Evolutionary conservation across 2,329 filamentous ascomycete genomes (phyloP).

Genomic region (Colletotrichum acutatum): DNA sequence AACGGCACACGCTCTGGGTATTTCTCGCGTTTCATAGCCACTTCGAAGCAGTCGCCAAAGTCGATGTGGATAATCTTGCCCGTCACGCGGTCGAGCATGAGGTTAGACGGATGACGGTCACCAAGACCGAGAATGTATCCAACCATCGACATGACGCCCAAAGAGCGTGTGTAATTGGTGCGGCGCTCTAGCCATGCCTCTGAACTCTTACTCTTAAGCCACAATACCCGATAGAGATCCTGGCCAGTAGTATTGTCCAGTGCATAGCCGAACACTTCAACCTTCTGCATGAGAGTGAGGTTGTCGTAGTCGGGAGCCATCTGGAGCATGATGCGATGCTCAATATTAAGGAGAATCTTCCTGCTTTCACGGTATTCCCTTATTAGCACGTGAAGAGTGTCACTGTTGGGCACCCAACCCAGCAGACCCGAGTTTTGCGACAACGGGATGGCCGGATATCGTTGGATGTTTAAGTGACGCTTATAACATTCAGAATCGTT

Average conservation of each 20-base stretch:
- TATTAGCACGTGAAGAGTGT: conserved; percentile 96
- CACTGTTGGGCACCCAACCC: conserved; percentile 97
- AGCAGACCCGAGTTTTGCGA: conserved; percentile 96
- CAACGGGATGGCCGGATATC: conserved; percentile 95
- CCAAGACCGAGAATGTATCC: conserved; percentile 97
- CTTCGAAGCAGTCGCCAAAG: conserved; percentile 99
- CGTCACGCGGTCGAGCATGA: conserved; percentile 96
- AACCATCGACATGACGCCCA: conserved; percentile 99
- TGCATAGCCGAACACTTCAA: conserved; percentile 98
- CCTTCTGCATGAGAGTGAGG: conserved; percentile 99
- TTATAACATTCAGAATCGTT: conserved; percentile 98
- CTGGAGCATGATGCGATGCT: conserved; percentile 99
- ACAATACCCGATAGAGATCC: conserved; percentile 96
- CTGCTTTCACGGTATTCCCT: conserved; percentile 96
- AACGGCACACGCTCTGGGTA: conserved; percentile 98
- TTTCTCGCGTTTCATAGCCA: conserved; percentile 99
- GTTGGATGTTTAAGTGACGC: conserved; percentile 94
- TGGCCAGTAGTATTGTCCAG: conserved; percentile 99
- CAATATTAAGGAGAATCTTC: conserved; percentile 98
- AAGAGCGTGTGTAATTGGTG: conserved; percentile 97
- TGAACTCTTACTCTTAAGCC: conserved; percentile 98
- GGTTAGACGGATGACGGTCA: conserved; percentile 95
- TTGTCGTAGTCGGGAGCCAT: conserved; percentile 99
- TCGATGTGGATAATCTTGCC: conserved; percentile 99
- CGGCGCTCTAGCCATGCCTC: conserved; percentile 97